Evolutionary conservation across 257 asterid species (phyloP), one percentile per base, ranked within the genome.

Genomic region (Penstemon davidsonii): DNA sequence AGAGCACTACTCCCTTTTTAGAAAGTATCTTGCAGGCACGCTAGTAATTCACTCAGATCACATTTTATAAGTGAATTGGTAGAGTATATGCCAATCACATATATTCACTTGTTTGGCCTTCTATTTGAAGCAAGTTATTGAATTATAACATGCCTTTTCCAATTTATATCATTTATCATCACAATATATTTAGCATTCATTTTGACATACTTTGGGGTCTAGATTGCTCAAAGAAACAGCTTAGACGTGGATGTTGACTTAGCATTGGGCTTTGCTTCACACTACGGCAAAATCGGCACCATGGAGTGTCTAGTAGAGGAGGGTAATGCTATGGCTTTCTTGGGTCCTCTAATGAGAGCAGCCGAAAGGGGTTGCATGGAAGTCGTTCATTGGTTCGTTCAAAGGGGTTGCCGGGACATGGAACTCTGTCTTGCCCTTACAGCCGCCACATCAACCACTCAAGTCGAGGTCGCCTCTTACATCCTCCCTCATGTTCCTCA

Each of bases 211-310:
- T 56, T 69, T 46, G 60, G 64, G 50, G 7, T 39, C 47, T 75
- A 93, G 99, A 93, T 90, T 76, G 99, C 96, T 69, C 99, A 91
- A 77, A 87, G 96, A 76, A 94, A 91, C 85, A 91, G 99, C 86
- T 83, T 94, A 85, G 97, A 94, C 43, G 97, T 94, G 75, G 99
- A 94, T 55, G 97, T 94, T 15, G 97, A 94, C 85, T 78, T 94
- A 47, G 99, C 99, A 40, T 37, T 94, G 69, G 99, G 99, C 50
- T 88, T 91, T 69, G 98, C 99, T 60, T 91, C 99, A 25, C 97
- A 91, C 76, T 94, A 91, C 40, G 86, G 97, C 3, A 94, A 94
- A 84, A 86, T 94, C 7, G 85, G 85, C 69, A 94, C 97, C 0
- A 91, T 91, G 99, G 96, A 94, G 80, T 94, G 99, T 54, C 84